These are phyloP conservation scores for Phoma sp. DNA, from an alignment of 2,329 filamentous ascomycete species.

Conservation along the genomic window DNA sequence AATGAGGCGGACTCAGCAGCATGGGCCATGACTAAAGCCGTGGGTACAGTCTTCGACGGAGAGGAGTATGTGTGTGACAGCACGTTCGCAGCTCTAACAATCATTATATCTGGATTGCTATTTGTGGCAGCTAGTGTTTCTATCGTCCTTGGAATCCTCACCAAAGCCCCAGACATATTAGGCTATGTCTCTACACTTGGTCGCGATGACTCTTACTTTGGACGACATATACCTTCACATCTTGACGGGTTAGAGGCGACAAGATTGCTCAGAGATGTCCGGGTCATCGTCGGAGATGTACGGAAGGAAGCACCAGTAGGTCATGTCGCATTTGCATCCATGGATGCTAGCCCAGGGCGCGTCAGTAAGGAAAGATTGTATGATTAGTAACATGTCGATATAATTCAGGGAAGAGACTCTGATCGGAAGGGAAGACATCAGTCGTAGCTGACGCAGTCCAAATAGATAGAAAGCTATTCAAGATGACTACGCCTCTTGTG, in stretches of 20 bases:
- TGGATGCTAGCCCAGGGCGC: not conserved
- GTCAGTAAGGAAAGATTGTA: slow-evolving; percentile 2
- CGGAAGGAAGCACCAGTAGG: not conserved
- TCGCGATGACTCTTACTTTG: not conserved
- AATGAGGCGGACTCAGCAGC: not conserved
- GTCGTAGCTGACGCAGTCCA: no score
- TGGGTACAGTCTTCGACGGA: not conserved
- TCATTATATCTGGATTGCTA: not conserved
- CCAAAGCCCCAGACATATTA: slow-evolving; percentile 5
- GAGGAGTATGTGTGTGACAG: not conserved
- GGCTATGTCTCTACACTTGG: slow-evolving; percentile 10
- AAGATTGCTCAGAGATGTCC: not conserved
- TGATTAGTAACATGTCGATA: not conserved
- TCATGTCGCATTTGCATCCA: slow-evolving; percentile 7
- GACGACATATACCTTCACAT: not conserved
- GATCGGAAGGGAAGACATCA: no score
- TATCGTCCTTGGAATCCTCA: slow-evolving; percentile 3
- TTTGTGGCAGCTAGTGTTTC: not conserved
- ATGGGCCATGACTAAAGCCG: not conserved
- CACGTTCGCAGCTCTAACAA: not conserved
- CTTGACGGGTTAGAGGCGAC: slow-evolving; percentile 3
- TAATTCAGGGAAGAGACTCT: no score
- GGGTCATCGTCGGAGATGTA: slow-evolving; percentile 8
- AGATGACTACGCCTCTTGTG: no score
- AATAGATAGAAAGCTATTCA: no score